These are phyloP conservation scores for Cystofilobasidium bisporidii DNA, from an alignment of 768 basidiomycete species.

Conservation along the genomic window DNA sequence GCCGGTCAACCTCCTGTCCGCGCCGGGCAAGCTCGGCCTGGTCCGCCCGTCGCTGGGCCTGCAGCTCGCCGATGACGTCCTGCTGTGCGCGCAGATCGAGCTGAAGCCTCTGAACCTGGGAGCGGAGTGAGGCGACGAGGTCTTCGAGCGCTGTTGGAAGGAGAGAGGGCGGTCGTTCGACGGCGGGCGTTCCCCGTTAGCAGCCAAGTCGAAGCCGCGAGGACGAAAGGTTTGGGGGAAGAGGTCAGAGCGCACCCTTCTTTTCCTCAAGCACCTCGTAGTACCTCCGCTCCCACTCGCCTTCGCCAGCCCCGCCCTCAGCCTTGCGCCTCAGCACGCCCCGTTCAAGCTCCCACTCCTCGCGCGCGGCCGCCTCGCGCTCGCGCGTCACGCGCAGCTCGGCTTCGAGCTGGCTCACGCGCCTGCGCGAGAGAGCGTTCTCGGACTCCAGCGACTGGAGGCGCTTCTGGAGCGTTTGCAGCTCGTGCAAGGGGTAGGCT, in stretches of 20 bases:
- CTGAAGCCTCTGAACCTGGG: slow-evolving; percentile 68
- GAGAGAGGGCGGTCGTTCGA: too few species aligned
- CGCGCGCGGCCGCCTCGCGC: slow-evolving; percentile 52
- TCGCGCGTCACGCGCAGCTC: slow-evolving; percentile 57
- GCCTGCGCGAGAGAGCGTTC: slow-evolving; percentile 66
- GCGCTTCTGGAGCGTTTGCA: slow-evolving; percentile 43
- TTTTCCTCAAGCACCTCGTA: slow-evolving; percentile 76
- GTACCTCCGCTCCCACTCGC: slow-evolving; percentile 46
- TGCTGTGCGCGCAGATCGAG: slow-evolving; percentile 63
- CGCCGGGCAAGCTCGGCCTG: slow-evolving; percentile 19
- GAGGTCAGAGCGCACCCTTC: slow-evolving; percentile 51
- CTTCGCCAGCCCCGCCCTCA: slow-evolving; percentile 40
- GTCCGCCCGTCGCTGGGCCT: slow-evolving; percentile 14
- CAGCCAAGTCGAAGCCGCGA: too few species aligned
- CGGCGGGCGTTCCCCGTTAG: too few species aligned
- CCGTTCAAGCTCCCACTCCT: slow-evolving; percentile 55
- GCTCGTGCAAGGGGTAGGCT: slow-evolving; percentile 28
- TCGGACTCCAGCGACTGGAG: slow-evolving; percentile 67
- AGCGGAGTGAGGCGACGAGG: slow-evolving; percentile 60
- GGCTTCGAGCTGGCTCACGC: slow-evolving; percentile 76
- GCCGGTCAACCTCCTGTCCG: slow-evolving; percentile 52
- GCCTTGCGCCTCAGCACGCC: slow-evolving; percentile 44
- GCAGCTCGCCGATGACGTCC: slow-evolving; percentile 47
- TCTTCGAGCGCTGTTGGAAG: slow-evolving; percentile 60
- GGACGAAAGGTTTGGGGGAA: background rate